phyloP scores from a whole-genome alignment of 495 filamentous ascomycete genomes.

The Aspergillus taichungensis region DNA sequence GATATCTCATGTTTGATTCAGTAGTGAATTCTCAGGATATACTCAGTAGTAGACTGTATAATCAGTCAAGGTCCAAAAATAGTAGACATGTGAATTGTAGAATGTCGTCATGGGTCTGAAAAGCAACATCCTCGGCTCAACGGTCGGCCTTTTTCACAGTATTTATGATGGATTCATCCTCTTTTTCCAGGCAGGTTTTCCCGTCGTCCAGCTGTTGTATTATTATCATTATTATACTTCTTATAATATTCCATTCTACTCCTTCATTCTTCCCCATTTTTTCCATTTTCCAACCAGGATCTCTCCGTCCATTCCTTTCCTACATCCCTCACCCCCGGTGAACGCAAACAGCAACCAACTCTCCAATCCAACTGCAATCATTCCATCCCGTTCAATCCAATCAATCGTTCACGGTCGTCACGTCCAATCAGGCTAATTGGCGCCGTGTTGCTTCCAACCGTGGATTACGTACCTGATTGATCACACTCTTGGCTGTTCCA shows the following conservation, averaged over 20 bases:
- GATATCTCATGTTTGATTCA: too few relatives aligned
- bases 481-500: too few relatives aligned
- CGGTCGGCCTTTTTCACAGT: too few relatives aligned
- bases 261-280: neutral
- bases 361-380: neutral
- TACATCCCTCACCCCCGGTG: slow-evolving; percentile 15
- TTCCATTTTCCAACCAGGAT: neutral
- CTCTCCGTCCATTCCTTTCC: neutral
- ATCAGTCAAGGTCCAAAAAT: too few relatives aligned
- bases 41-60: too few relatives aligned
- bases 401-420: slow-evolving; percentile 1
- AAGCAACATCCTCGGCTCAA: too few relatives aligned
- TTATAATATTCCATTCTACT: neutral
- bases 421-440: slow-evolving; percentile 11
- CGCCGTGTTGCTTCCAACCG: too few relatives aligned
- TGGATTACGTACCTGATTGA: too few relatives aligned
- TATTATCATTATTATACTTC: neutral
- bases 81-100: too few relatives aligned
- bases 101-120: too few relatives aligned
- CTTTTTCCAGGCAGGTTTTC: neutral
- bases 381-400: too few relatives aligned
- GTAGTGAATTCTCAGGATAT: too few relatives aligned
- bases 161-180: neutral
- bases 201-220: neutral
- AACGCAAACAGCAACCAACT: slow-evolving; percentile 16